Base-by-base conservation (phyloP, 2,329 filamentous ascomycete species). In the Diplodia scrobiculata region DNA sequence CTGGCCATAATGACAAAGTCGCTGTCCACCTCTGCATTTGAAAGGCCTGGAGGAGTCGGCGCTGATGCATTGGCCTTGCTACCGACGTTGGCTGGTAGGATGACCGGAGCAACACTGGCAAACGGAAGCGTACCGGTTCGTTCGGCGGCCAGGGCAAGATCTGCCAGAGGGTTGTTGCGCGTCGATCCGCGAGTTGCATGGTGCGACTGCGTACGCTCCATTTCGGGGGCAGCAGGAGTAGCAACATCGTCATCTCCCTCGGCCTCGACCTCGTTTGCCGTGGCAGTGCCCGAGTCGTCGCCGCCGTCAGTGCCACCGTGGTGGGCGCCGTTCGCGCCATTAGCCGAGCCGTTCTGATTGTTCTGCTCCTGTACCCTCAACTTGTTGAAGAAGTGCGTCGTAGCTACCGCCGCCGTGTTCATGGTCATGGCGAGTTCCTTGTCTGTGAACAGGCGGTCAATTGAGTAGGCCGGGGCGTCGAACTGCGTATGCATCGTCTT, bases 381-480 rank as follows among this genome's bases (percentile, higher is more conserved):
- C 66, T 85, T 84, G 65, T 84, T 81, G 74, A 89, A 87, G 76
- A 83, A 82, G 68, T 82, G 75, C 47, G 84, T 81, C 0, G 87
- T 84, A 5, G 86, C 86, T 34, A 84, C 79, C 60, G 86, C 84
- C 2, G 87, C 87, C 53, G 83, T 82, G 70, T 87, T 87, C 68
- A 85, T 86, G 65, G 86, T 84, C 73, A 86, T 79, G 62, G 83
- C 83, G 63, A 89, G 81, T 74, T 89, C 87, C 77, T 88, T 89
- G 68, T 89, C 86, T 2, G 86, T 89, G 73, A 89, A 89, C 17
- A 89, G 79, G n/a, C 83, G 82, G 66, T 88, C 83, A 66, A 89
- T 82, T 7, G 84, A 87, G 75, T 87, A 88, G 4, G 83, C 79
- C 1, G 85, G 80, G 7, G 85, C 83, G 68, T 84, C 82, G 70